A percentile compares a stretch with the other conserved stretches of the same genome.
Evolutionary conservation across 352 stramenopile genomes (phyloP).

Genomic region (Globisporangium yorkense): DNA sequence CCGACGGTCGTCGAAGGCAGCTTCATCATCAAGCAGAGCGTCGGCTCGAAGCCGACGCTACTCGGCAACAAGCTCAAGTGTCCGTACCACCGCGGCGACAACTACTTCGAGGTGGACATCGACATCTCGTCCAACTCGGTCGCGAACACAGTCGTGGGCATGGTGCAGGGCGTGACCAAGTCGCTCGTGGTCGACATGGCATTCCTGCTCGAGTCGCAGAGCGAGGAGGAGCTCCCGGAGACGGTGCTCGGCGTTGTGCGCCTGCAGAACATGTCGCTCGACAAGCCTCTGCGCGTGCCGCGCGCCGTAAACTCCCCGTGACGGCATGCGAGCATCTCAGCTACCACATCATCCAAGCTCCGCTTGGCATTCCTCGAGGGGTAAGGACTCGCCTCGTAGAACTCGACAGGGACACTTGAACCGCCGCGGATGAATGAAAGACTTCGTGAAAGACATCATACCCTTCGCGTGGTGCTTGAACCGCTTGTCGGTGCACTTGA

Average conservation of each 20-base stretch:
- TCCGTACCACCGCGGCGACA: conserved; percentile 77
- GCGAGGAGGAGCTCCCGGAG: conserved; percentile 84
- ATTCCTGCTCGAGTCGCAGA: conserved; percentile 82
- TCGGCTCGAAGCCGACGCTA: conserved; percentile 94
- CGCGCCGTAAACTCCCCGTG: conserved; percentile 1
- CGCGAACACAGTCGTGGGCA: conserved; percentile 83
- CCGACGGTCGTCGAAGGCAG: conserved; percentile 95
- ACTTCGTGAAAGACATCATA: no score
- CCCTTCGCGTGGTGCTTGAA: no score
- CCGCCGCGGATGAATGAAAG: no score
- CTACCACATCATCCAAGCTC: neutral
- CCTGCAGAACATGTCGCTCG: conserved; percentile 78
- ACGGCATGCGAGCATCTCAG: neutral
- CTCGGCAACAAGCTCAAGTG: conserved; percentile 96
- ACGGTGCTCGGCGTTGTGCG: conserved; percentile 74
- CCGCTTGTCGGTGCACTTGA: no score
- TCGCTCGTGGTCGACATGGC: conserved; percentile 87
- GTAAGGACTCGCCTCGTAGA: neutral
- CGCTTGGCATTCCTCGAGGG: neutral
- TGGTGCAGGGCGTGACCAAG: conserved; percentile 88
- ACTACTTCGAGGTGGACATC: conserved; percentile 96
- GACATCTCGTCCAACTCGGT: conserved; percentile 93
- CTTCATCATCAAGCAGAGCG: conserved; percentile 94
- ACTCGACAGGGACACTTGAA: neutral
- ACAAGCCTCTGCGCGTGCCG: conserved; percentile 62